Evolutionary conservation across 192 early-diverging fungal species (phyloP), one percentile per base, ranked within the genome.

Genomic region (Backusella tarrabulga): DNA sequence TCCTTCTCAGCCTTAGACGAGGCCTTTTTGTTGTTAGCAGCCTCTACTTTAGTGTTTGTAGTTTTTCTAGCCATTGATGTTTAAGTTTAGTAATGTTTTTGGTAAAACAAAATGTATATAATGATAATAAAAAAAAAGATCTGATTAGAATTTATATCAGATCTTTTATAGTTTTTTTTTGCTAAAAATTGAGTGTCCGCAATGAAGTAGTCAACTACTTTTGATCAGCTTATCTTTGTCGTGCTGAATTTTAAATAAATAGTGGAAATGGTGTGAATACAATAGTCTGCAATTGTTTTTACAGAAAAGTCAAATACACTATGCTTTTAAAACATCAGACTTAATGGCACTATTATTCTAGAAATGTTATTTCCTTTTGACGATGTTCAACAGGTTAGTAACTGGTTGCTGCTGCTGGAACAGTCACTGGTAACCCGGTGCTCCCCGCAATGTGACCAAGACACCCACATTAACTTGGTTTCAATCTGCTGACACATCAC

Each of bases 1-100:
- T 90, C 86, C 76, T 91, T 89, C 60, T 88, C 93, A 38, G 84
- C 87, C 76, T 92, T 83, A 32, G 83, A 85, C 11, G 85, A 88
- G 0, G 88, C 88, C 88, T 95, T 70, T 41, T 38, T 35, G 36
- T 38, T 56, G 1, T 67, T 74, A 29, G 73, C 73, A 5, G 54
- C 26, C 38, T 74, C 73, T 29, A 56, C 73, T 36, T 74, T 74
- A 19, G 50, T 74, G 14, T 74, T 74, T 7, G 73, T 12, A 7
- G 36, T 40, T 15, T 74, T 74, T 56, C 26, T 74, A 21, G 56
- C 54, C 73, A 74, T 74, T 14, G 12, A 17, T 34, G 17, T 14
- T 38, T 12, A 70, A 6, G 6, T 41, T 23, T 41, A 26, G 17
- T 21, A 26, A 4, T 63, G 0, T 63, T 26, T 26, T 63, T 63